Conservation (phyloP, 164 flowering plant genomes). For the Santalum album region DNA sequence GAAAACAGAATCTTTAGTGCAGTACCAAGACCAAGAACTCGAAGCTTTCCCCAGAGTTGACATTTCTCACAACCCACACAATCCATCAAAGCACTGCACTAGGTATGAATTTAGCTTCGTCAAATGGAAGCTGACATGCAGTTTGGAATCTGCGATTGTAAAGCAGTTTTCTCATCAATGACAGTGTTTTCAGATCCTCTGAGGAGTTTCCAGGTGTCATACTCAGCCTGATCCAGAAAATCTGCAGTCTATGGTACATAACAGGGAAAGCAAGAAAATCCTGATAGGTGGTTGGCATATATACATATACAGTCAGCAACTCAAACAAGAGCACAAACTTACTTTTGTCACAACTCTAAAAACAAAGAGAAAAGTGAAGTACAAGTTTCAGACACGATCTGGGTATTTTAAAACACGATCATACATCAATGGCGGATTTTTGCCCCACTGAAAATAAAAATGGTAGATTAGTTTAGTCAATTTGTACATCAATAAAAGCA, state of each 20-base stretch:
- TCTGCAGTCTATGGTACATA: constrained; percentile 51
- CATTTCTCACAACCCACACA: constrained; percentile 99
- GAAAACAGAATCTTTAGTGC: constrained; percentile 92
- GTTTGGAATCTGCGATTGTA: constrained; percentile 64
- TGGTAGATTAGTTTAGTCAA: no score
- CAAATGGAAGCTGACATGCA: constrained; percentile 94
- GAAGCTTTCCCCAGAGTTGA: constrained; percentile 99
- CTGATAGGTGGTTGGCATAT: no score
- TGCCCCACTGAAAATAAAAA: constrained; percentile 72
- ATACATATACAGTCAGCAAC: no score
- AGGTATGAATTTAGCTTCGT: constrained; percentile 66
- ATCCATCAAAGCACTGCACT: constrained; percentile 84
- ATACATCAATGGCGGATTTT: constrained; percentile 59
- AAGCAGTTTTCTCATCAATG: constrained; percentile 65
- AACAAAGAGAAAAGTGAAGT: constrained; percentile 90
- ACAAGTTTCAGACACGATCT: constrained; percentile 83
- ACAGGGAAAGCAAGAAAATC: not conserved
- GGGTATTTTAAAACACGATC: constrained; percentile 81
- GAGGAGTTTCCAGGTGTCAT: constrained; percentile 73
- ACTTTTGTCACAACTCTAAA: constrained; percentile 95
- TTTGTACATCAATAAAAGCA: no score
- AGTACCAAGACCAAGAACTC: constrained; percentile 96
- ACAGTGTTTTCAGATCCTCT: constrained; percentile 83
- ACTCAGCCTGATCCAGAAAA: constrained; percentile 92
- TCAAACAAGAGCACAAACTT: constrained; percentile 12